These are phyloP conservation scores for Lachnellula arida DNA, from an alignment of 2,329 filamentous ascomycete species.

Conservation along the genomic window DNA sequence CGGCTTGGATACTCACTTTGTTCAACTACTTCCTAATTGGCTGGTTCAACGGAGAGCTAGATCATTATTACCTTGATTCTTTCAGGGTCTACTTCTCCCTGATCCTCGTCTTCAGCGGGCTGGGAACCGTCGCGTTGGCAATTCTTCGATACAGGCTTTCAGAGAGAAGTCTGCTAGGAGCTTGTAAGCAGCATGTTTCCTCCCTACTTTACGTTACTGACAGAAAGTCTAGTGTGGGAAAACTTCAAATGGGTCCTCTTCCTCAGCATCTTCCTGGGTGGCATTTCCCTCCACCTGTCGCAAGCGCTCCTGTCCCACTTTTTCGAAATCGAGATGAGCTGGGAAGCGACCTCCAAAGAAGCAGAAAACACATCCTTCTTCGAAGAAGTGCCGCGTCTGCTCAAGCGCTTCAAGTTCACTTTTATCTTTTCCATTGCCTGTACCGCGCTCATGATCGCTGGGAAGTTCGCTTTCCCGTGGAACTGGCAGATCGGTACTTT, in stretches of 20 bases:
- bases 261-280: slow-evolving; percentile 77
- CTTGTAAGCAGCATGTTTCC: slow-evolving; percentile 13
- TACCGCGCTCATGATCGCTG: slow-evolving; percentile 45
- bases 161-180: slow-evolving; percentile 44
- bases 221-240: slow-evolving; percentile 38
- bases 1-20: slow-evolving; percentile 59
- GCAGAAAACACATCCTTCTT: slow-evolving; percentile 42
- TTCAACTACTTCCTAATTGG: slow-evolving; percentile 69
- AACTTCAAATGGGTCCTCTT: slow-evolving; percentile 68
- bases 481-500: slow-evolving; percentile 37
- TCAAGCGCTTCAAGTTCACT: slow-evolving; percentile 52
- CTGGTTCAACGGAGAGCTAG: slow-evolving; percentile 62
- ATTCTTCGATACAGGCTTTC: slow-evolving; percentile 58
- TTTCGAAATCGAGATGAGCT: slow-evolving; percentile 78
- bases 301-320: slow-evolving; percentile 75
- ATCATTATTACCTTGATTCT: slow-evolving; percentile 63
- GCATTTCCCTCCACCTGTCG: slow-evolving; percentile 71
- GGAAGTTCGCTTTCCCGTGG: slow-evolving; percentile 32
- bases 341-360: slow-evolving; percentile 80
- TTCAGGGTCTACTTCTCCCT: slow-evolving; percentile 62
- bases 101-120: slow-evolving; percentile 57
- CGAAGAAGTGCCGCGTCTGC: slow-evolving; percentile 38
- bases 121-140: slow-evolving; percentile 45
- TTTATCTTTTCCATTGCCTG: slow-evolving; percentile 45
- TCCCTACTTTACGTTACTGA: slow-evolving; percentile 39